phyloP scores from a whole-genome alignment of 768 basidiomycete species.

The Fistulinella prunicolor region DNA sequence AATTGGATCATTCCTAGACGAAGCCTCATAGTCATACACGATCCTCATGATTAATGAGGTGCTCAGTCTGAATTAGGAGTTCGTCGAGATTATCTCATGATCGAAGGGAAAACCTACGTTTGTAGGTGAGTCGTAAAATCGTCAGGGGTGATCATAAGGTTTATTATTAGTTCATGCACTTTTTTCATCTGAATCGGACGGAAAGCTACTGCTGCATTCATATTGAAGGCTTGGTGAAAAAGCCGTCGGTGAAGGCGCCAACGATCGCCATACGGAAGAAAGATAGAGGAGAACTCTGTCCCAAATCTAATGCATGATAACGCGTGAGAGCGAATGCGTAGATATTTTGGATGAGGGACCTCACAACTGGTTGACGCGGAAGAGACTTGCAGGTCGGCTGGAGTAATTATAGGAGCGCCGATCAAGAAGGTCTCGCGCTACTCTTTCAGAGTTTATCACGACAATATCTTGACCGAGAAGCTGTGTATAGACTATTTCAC shows the following conservation, averaged over 20 bases:
- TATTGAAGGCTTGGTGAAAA: constrained; percentile 34
- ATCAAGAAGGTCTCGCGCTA: constrained; percentile 11
- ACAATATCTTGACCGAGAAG: constrained; percentile 12
- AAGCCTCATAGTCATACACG: constrained; percentile 10
- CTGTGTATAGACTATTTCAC: constrained; percentile 11
- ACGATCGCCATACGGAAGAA: constrained; percentile 20
- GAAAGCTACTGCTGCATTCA: constrained; percentile 23
- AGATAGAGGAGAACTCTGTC: constrained; percentile 9
- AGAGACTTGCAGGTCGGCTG: constrained; percentile 6
- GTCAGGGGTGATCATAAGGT: constrained; percentile 23
- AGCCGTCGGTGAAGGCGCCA: constrained; percentile 27
- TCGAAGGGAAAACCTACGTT: constrained; percentile 4
- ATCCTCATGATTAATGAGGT: constrained; percentile 11
- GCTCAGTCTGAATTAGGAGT: constrained; percentile 2
- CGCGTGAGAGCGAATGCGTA: too few relatives aligned
- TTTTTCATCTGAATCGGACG: constrained; percentile 30
- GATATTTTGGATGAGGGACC: neutral
- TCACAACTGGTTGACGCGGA: constrained; percentile 4
- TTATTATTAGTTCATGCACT: constrained; percentile 24
- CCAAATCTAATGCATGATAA: constrained; percentile 9
- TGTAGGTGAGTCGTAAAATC: constrained; percentile 19
- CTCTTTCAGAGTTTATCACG: constrained; percentile 14
- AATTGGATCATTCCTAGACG: constrained; percentile 7
- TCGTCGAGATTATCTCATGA: neutral
- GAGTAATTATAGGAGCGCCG: constrained; percentile 13